Conservation (phyloP, 495 filamentous ascomycete species). For the Penicillium tannophilum region DNA sequence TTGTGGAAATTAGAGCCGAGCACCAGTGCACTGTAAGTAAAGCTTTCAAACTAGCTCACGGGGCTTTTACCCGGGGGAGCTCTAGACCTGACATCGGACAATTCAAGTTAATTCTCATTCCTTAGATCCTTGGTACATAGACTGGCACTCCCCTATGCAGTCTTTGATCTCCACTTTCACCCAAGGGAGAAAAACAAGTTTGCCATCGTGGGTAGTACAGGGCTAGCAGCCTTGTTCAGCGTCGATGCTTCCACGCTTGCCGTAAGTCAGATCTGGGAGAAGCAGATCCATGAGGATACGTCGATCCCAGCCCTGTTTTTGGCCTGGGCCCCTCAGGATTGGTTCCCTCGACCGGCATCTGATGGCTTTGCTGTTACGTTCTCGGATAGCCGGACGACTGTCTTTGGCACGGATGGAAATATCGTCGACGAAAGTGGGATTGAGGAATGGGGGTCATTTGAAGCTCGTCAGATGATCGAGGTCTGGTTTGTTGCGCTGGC, state of each 20-base stretch:
- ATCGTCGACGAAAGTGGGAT: slow-evolving; percentile 19
- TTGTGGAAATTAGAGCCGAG: slow-evolving; percentile 58
- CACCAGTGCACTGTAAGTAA: slow-evolving; percentile 52
- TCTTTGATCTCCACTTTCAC: slow-evolving; percentile 87
- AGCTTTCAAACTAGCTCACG: neutral
- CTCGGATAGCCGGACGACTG: slow-evolving; percentile 61
- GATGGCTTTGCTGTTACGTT: slow-evolving; percentile 67
- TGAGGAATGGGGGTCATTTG: slow-evolving; percentile 30
- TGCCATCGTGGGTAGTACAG: slow-evolving; percentile 74
- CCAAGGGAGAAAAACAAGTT: slow-evolving; percentile 56
- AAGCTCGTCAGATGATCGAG: slow-evolving; percentile 43
- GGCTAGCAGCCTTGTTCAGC: slow-evolving; percentile 65
- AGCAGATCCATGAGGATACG: slow-evolving; percentile 45
- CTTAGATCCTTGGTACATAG: slow-evolving; percentile 44
- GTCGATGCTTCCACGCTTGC: slow-evolving; percentile 21
- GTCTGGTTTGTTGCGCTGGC: slow-evolving; percentile 49
- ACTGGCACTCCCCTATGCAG: slow-evolving; percentile 62
- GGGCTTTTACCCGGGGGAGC: neutral
- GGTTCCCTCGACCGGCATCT: slow-evolving; percentile 32
- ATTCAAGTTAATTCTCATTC: slow-evolving; percentile 2
- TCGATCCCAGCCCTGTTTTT: slow-evolving; percentile 69
- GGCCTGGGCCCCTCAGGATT: slow-evolving; percentile 64
- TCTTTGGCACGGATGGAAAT: slow-evolving; percentile 41
- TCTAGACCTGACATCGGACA: slow-evolving; percentile 2
- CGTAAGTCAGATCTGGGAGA: slow-evolving; percentile 39